Percentiles rank a stretch among this genome's conserved stretches.
Evolutionary conservation across 179 eudicot genomes (phyloP).

Genomic region (Silene noctiflora): DNA sequence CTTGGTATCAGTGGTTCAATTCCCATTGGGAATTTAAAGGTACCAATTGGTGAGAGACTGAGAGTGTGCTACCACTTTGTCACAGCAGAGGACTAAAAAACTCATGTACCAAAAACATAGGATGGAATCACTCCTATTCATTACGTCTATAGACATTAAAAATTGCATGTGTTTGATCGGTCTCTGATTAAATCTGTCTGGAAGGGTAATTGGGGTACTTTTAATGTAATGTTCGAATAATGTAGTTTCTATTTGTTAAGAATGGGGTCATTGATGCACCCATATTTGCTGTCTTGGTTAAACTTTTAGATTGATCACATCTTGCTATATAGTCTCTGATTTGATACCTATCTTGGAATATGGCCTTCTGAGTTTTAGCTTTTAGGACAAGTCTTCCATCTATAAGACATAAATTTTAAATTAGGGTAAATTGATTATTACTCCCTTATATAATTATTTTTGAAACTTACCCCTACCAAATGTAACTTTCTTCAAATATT

Average conservation of each 20-base stretch:
- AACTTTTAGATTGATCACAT: too few relatives aligned
- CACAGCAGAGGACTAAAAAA: neutral
- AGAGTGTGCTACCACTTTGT: neutral
- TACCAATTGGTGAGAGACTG: neutral
- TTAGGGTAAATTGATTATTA: too few relatives aligned
- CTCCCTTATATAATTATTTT: too few relatives aligned
- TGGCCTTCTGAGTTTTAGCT: neutral
- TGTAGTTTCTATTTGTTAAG: neutral
- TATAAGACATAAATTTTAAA: neutral
- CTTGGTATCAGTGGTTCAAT: neutral
- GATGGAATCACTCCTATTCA: neutral
- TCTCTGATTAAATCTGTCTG: neutral
- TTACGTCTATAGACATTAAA: neutral
- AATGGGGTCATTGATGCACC: neutral
- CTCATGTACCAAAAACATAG: neutral
- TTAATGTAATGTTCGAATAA: neutral
- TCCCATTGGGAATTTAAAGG: neutral
- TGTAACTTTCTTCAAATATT: too few relatives aligned
- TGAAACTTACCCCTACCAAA: too few relatives aligned
- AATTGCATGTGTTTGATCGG: neutral
- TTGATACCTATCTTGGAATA: too few relatives aligned
- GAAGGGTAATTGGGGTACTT: neutral
- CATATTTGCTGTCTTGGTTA: too few relatives aligned
- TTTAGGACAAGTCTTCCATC: neutral
- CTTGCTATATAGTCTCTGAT: too few relatives aligned